Base-by-base conservation (phyloP, 2,329 filamentous ascomycete genomes). In the Orbilia oligospora region DNA sequence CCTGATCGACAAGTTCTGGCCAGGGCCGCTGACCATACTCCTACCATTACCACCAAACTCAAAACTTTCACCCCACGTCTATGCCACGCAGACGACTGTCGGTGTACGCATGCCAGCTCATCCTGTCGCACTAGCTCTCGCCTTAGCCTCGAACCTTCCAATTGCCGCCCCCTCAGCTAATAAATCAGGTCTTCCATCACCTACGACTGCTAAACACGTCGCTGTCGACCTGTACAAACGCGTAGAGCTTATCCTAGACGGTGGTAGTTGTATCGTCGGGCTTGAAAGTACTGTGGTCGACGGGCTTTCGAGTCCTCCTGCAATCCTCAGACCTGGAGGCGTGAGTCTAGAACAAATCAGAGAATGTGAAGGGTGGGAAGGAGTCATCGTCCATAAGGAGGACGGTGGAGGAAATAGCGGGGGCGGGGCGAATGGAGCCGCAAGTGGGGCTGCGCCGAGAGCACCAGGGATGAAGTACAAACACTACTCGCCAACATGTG, bases 391-490 rank as follows among this genome's bases (percentile, higher is more conserved):
- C 18, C 67, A 76, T 46, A 44, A 69, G 27, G 75, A 71, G 30
- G 63, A 73, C 53, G 33, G 70, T 33, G 56, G 56, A 27, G 48
- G 68, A 71, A 14, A 72, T 44, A 36, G 78, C 24, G 87, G 88
- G 79, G 90, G 91, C 76, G 66, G 66, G 38, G 95, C 89, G 10
- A 93, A 97, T 82, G 88, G 88, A 72, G 89, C 90, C 16, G 89
- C 93, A 82, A 87, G 49, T 51, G 64, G 89, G 20, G 91, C 89
- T 4, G 88, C 88, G 9, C 96, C 96, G 0, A 88, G 93, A 71
- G 96, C 96, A 0, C 96, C 96, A 0, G 96, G 96, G 0, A 99
- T 99, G 96, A 99, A 99, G 85, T 99, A 99, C 84, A 93, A 96
- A 83, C 96, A 99, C 84, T 99, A 99, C 83, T 97, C 94, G 51